Base-by-base conservation (phyloP, 192 early-diverging fungal genomes). In the Entomortierella parvispora region DNA sequence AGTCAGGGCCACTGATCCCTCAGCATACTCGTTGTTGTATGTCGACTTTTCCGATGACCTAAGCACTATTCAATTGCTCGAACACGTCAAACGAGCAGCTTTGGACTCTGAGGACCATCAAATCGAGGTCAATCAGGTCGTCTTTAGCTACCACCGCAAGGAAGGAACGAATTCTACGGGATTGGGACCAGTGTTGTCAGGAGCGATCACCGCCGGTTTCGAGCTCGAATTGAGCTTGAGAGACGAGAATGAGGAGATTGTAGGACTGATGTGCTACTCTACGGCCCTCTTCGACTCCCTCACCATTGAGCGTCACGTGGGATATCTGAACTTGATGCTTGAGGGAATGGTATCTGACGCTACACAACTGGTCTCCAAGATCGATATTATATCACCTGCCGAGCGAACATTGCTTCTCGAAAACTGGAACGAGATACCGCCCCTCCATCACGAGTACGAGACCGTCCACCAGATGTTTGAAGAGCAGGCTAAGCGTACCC, bases 221-320 rank as follows among this genome's bases (percentile, higher is more conserved):
- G 58, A 60, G 43, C 43, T 60, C 58, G 44, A 60, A 34, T 34
- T 60, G 58, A 32, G 48, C 42, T 12, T 60, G 42, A 23, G 26
- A 32, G 17, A 60, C 33, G 58, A 25, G 32, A 45, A 33, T 60
- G 58, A 43, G 23, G 15, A 31, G 6, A 48, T 48, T 32, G 20
- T 44, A 23, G 58, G 44, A 60, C 28, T 23, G 2, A 60, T 60
- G 45, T 15, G 26, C 18, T 60, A 60, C 42, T 23, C 58, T 26
- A 33, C 26, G 26, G 43, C 58, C 18, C 45, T 60, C 44, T 60
- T 60, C 42, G 45, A 60, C 15, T 33, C 58, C 29, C 25, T 26
- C 45, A 60, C 58, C 26, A 60, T 60, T 48, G 58, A 60, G 45
- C 58, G 58, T 20, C 58, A 60, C 22, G 58, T 48, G 28, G 58